A percentile compares a stretch with the other conserved stretches of the same genome.
Evolutionary conservation across 345 rosid genomes (phyloP).

Genomic region (Conringia planisiliqua): DNA sequence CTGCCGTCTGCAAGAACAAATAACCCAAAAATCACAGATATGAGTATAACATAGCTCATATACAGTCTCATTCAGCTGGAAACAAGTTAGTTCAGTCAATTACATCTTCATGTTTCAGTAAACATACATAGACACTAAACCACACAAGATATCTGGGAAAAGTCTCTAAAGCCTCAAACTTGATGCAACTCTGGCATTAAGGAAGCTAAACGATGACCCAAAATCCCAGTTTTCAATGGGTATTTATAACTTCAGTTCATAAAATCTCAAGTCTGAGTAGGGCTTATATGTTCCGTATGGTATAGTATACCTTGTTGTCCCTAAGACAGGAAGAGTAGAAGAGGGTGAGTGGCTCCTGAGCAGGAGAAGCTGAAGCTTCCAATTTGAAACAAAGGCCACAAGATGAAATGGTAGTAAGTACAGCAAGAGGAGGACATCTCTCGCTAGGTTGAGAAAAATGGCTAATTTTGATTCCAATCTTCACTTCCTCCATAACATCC

Average conservation of each 20-base stretch:
- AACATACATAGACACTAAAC: background rate
- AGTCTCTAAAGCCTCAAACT: background rate
- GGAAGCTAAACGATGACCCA: background rate
- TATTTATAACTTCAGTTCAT: background rate
- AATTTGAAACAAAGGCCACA: constrained; percentile 90
- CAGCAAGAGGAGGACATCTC: constrained; percentile 95
- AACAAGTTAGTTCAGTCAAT: background rate
- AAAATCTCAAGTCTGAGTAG: background rate
- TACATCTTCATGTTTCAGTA: background rate
- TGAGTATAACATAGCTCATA: background rate
- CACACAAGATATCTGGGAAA: background rate
- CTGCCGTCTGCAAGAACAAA: constrained; percentile 72
- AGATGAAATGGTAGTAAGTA: constrained; percentile 70
- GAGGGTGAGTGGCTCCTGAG: constrained; percentile 54
- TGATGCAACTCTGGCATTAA: constrained; percentile 4
- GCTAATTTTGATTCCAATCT: constrained; percentile 68
- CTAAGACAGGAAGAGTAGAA: constrained; percentile 77
- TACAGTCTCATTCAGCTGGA: constrained; percentile 1
- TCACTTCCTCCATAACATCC: constrained; percentile 52
- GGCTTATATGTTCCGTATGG: constrained; percentile 13
- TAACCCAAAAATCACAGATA: background rate
- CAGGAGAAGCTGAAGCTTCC: constrained; percentile 39
- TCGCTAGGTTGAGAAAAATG: constrained; percentile 75
- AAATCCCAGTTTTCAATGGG: background rate
- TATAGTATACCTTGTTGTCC: constrained; percentile 84